Evolutionary conservation across 495 filamentous ascomycete species (phyloP), one percentile per base, ranked within the genome.

Genomic region (Xylaria grammica): DNA sequence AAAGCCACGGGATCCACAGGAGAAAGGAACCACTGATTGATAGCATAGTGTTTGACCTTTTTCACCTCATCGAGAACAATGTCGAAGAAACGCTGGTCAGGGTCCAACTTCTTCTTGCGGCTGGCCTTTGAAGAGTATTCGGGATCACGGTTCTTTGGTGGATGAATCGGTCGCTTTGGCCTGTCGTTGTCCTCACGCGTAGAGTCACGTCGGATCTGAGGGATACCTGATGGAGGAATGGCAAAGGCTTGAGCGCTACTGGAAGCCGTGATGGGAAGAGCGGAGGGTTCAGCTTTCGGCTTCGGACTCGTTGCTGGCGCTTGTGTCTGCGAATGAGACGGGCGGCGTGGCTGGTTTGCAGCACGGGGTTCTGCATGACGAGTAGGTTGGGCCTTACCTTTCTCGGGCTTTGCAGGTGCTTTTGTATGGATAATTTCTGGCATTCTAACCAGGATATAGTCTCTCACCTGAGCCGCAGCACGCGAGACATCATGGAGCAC

Each of bases 1-100:
- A 97, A 78, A 4, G 93, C 94, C 24, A 97, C 94, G 0, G 96
- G 94, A 69, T 99, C 95, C 17, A 99, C 95, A 0, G 94, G 91
- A 4, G 78, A 74, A 68, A 90, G 79, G 78, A 99, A 99, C 42
- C 90, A 86, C 32, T 79, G 79, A 5, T 90, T 87, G 67, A 88
- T 80, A 2, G 71, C 67, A 29, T 77, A 80, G 70, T 97, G 85
- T 72, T 91, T 92, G 0, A 85, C 74, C 72, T 93, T 94, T 66
- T 86, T 81, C 10, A 98, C 71, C 75, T 97, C 92, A 32, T 87
- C 85, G 44, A 97, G 70, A 11, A 92, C 88, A 27, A 91, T 84
- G 62, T 96, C 89, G 76, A 93, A 95, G 80, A 97, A 99, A 30
- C 88, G 91, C 32, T 98, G 80, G 69, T 99, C 94, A 49, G 89